These are phyloP conservation scores for Neurospora tetraspora DNA, from an alignment of 495 filamentous ascomycete genomes.

Conservation along the genomic window DNA sequence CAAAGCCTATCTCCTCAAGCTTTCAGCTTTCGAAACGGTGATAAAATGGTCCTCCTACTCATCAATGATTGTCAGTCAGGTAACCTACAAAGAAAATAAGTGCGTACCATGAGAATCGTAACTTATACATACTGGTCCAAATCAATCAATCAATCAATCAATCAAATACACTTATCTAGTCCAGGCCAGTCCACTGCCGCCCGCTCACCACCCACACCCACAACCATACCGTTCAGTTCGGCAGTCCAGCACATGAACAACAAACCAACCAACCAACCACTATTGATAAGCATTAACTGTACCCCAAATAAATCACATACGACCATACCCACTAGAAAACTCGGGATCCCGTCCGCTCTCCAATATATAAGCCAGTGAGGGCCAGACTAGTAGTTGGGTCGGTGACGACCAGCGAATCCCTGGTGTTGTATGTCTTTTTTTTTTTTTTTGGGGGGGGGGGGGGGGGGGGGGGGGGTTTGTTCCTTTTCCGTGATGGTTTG, in stretches of 20 bases:
- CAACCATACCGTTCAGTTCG: neutral
- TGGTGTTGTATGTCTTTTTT: conserved; percentile 17
- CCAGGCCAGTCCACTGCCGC: neutral
- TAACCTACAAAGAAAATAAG: neutral
- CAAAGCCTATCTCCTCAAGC: neutral
- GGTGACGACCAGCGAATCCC: conserved; percentile 32
- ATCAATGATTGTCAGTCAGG: too few relatives aligned
- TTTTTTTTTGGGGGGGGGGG: too few relatives aligned
- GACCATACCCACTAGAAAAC: conserved; percentile 34
- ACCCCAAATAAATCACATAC: conserved; percentile 16
- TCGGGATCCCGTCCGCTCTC: conserved; percentile 43
- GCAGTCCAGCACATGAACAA: neutral
- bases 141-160: neutral
- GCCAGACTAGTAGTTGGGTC: conserved; percentile 37
- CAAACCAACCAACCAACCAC: neutral
- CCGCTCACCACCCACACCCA: neutral
- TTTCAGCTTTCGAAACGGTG: too few relatives aligned
- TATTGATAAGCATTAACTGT: neutral
- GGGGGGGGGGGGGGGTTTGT: too few relatives aligned
- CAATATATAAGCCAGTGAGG: conserved; percentile 30
- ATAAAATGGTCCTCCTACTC: too few relatives aligned
- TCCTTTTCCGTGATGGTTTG: neutral
- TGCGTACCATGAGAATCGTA: neutral
- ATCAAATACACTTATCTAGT: neutral
- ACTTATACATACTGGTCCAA: neutral